Base-by-base conservation (phyloP, 169 alveolate genomes). In the Plasmodium berghei region DNA sequence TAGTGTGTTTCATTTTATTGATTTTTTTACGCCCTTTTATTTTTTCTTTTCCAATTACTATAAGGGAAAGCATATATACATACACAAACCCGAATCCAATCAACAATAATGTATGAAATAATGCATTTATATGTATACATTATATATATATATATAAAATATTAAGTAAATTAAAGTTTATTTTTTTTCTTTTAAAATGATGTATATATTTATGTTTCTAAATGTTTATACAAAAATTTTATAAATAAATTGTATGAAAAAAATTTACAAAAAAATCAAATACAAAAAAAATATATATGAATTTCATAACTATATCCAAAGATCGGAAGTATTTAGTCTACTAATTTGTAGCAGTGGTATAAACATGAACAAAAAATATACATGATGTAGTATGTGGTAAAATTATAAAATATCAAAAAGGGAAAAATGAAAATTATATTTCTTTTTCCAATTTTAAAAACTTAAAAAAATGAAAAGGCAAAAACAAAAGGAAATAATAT, bases 171-270 rank as follows among this genome's bases (percentile, higher is more conserved):
- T n/a, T 12, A 14, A n/a, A 52, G 12, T 58, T 58, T 16, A 16
- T 58, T 58, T 58, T 58, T 58, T 58, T 58, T 58, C 8, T 58
- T 12, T 52, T 12, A 52, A 52, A 52, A 52, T 52, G 59, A 18
- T 52, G 59, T 16, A 52, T 52, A 10, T 48, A 48, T 52, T 2
- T 16, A 52, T 52, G 20, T 52, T 52, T 16, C 20, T 58, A 58
- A 58, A 58, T 58, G 20, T 72, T 12, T 48, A 24, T 72, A 72
- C 85, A 72, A 72, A 72, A 72, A 24, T 72, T 54, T 72, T 52
- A 16, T 71, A 59, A 71, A 26, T 10, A 72, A 72, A 16, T 40
- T 72, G 49, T 49, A 52, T 24, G 46, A 72, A 22, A 72, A 52
- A 72, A 54, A 54, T 24, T 72, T 40, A 26, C 59, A 72, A 72